These are phyloP conservation scores for Saccharomycopsis fibuligera DNA, from an alignment of 805 yeast genomes.

Conservation along the genomic window DNA sequence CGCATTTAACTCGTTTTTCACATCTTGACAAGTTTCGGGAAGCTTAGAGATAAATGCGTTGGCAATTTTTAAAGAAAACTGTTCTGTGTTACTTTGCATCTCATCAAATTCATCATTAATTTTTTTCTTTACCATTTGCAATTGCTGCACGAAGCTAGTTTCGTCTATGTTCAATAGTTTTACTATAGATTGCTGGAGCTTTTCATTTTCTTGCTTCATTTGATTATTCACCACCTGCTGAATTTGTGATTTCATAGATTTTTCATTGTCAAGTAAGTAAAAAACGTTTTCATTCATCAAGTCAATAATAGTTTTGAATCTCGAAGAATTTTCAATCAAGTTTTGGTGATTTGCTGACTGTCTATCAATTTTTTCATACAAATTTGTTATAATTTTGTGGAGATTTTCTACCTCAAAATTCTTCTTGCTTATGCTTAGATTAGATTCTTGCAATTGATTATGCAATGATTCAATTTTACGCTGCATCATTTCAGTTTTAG, in stretches of 20 bases:
- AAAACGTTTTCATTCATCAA: slow-evolving; percentile 27
- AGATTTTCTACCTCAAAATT: slow-evolving; percentile 23
- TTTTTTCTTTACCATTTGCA: slow-evolving; percentile 8
- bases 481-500: slow-evolving; percentile 35
- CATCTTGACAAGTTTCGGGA: slow-evolving; percentile 2
- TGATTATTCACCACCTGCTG: slow-evolving; percentile 16
- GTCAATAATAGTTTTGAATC: slow-evolving; percentile 29
- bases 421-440: slow-evolving; percentile 21
- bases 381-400: slow-evolving; percentile 24
- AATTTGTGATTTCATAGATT: slow-evolving; percentile 22
- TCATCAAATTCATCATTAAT: slow-evolving; percentile 5
- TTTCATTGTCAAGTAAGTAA: slow-evolving; percentile 24
- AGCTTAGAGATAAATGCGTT: slow-evolving; percentile 9
- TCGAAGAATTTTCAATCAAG: slow-evolving; percentile 29
- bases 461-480: slow-evolving; percentile 31
- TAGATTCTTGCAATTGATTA: slow-evolving; percentile 21
- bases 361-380: slow-evolving; percentile 28
- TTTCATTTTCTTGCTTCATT: slow-evolving; percentile 6
- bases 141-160: background rate
- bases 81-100: slow-evolving; percentile 17
- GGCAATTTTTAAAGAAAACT: slow-evolving; percentile 19
- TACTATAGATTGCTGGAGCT: slow-evolving; percentile 10
- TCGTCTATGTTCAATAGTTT: background rate
- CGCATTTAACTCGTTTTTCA: slow-evolving; percentile 5
- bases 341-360: slow-evolving; percentile 29